Conservation (phyloP, 129 eudicot genomes). For the sunflower (Helianthus annuus) region HanXRQr2.0-SUNRISE NC_035447.2:45379081-45379580, state of each 20-base stretch:
- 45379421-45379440: not conserved
- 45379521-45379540: slow-evolving; percentile 8
- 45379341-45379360: slow-evolving; percentile 95
- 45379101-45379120: slow-evolving; percentile 88
- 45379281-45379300: slow-evolving; percentile 96
- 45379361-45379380: slow-evolving; percentile 95
- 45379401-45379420: not conserved
- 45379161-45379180: slow-evolving; percentile 75
- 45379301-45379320: slow-evolving; percentile 94
- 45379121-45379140: slow-evolving; percentile 75
- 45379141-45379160: slow-evolving; percentile 99
- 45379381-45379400: slow-evolving; percentile 58
- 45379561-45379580: slow-evolving; percentile 1
- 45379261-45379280: slow-evolving; percentile 78
- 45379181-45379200: slow-evolving; percentile 96
- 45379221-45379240: slow-evolving; percentile 86
- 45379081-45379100: slow-evolving; percentile 73
- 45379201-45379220: slow-evolving; percentile 99
- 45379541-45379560: not conserved
- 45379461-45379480: too few species aligned
- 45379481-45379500: too few species aligned
- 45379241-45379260: slow-evolving; percentile 89
- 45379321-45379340: slow-evolving; percentile 99
- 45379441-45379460: too few species aligned
- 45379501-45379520: not conserved